A percentile compares a stretch with the other conserved stretches of the same genome.
These are phyloP conservation scores for Blastobotrys arbuscula DNA, from an alignment of 1,139 yeast species.

Conservation along the genomic window DNA sequence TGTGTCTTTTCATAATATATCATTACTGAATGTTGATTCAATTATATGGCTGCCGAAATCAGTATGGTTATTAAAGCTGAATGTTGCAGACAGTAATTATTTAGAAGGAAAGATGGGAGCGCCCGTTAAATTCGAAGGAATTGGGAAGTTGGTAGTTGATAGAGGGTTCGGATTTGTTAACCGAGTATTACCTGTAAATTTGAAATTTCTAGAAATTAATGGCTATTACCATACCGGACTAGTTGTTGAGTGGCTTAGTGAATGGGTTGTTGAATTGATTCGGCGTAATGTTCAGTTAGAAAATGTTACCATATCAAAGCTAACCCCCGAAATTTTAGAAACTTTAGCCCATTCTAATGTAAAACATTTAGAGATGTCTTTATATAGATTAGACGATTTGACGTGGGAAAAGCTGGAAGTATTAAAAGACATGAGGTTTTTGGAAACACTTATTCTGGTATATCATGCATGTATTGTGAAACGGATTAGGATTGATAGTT, in stretches of 20 bases:
- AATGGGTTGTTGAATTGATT: constrained; percentile 1
- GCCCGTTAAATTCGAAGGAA: neutral
- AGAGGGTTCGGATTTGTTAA: constrained; percentile 9
- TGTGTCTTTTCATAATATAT: constrained; percentile 4
- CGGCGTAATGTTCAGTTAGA: neutral
- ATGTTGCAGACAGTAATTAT: constrained; percentile 4
- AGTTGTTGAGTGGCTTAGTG: neutral
- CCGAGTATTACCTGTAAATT: constrained; percentile 4
- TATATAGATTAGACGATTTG: neutral
- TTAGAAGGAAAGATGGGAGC: constrained; percentile 10
- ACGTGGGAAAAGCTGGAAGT: neutral
- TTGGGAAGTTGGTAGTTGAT: constrained; percentile 1
- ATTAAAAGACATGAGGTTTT: neutral
- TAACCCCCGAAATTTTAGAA: neutral
- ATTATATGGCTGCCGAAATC: constrained; percentile 7
- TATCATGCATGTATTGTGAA: neutral
- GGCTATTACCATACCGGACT: neutral
- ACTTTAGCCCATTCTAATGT: neutral
- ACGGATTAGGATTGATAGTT: neutral
- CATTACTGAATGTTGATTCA: constrained; percentile 5
- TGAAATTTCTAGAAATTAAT: constrained; percentile 5
- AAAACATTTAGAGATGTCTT: neutral
- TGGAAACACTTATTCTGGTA: neutral
- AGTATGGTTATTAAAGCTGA: constrained; percentile 2
- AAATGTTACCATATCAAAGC: neutral